Percentiles rank a stretch among this genome's conserved stretches.
Evolutionary conservation across 2,329 filamentous ascomycete species (phyloP).

Genomic region (Saccharata proteae): DNA sequence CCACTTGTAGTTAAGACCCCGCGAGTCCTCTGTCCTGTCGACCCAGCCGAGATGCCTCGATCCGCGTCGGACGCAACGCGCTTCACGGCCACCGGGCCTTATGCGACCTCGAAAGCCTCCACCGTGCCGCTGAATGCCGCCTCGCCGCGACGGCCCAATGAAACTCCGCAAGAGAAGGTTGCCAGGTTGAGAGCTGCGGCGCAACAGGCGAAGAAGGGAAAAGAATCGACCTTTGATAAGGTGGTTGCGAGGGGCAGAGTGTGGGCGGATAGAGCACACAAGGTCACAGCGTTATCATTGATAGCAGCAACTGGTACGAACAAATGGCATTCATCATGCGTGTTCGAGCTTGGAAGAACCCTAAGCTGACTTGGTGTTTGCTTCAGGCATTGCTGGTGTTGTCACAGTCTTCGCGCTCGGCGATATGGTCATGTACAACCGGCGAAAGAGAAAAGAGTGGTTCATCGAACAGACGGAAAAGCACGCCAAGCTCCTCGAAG

Average conservation of each 20-base stretch:
- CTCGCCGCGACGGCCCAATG: conserved; percentile 30
- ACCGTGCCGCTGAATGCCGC: conserved; percentile 24
- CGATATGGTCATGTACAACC: conserved; percentile 57
- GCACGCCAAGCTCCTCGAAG: conserved; percentile 29
- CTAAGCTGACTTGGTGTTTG: background rate
- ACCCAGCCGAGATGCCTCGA: conserved; percentile 38
- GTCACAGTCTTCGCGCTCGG: conserved; percentile 53
- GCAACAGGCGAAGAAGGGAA: conserved; percentile 33
- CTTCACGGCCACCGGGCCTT: conserved; percentile 59
- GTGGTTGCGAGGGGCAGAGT: conserved; percentile 40
- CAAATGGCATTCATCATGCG: background rate
- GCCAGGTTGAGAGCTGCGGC: conserved; percentile 38
- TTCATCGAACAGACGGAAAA: conserved; percentile 40
- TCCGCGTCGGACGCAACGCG: conserved; percentile 70
- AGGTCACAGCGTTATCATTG: conserved; percentile 45
- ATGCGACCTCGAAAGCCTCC: conserved; percentile 52
- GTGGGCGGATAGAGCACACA: conserved; percentile 50
- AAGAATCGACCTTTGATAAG: conserved; percentile 43
- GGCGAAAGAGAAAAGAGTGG: conserved; percentile 50
- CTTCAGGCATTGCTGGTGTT: conserved; percentile 43
- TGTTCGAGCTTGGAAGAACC: background rate
- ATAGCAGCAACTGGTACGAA: conserved; percentile 48
- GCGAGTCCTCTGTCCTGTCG: too few relatives aligned
- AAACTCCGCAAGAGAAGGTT: conserved; percentile 43
- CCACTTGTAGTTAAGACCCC: too few relatives aligned